phyloP scores from a whole-genome alignment of 805 yeast species.

The Saccharomycopsis schoenii region DNA sequence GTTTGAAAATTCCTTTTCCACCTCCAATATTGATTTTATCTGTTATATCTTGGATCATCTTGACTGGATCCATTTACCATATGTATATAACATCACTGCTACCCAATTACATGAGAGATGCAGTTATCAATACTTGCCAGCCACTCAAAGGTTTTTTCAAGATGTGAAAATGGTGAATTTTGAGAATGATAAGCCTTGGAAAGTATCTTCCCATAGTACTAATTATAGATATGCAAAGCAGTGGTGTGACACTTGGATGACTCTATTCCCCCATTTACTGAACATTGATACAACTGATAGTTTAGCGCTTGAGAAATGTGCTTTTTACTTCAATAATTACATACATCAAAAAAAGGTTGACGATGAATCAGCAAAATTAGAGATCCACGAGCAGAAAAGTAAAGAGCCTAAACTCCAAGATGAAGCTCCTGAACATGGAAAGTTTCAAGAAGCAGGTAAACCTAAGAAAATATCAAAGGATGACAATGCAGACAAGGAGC shows the following conservation, averaged over 20 bases:
- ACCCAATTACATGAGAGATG: not conserved
- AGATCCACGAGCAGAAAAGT: not conserved
- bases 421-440: too few relatives aligned
- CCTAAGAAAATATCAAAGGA: too few relatives aligned
- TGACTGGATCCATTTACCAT: slow-evolving; percentile 65
- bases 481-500: too few relatives aligned
- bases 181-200: slow-evolving; percentile 56
- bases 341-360: not conserved
- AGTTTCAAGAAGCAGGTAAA: too few relatives aligned
- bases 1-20: slow-evolving; percentile 14
- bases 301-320: not conserved
- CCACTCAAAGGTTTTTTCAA: slow-evolving; percentile 42
- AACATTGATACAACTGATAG: not conserved
- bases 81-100: slow-evolving; percentile 68
- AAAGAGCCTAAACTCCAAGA: too few relatives aligned
- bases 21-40: not conserved
- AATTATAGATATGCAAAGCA: not conserved
- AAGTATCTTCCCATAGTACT: not conserved
- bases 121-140: slow-evolving; percentile 65
- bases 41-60: not conserved
- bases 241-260: not conserved
- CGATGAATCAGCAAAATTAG: not conserved
- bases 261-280: not conserved
- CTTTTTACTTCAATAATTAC: not conserved
- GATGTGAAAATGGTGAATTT: slow-evolving; percentile 47